Evolutionary conservation across 2,329 filamentous ascomycete genomes (phyloP), one percentile per base, ranked within the genome.

Genomic region (Colletotrichum tropicicola): DNA sequence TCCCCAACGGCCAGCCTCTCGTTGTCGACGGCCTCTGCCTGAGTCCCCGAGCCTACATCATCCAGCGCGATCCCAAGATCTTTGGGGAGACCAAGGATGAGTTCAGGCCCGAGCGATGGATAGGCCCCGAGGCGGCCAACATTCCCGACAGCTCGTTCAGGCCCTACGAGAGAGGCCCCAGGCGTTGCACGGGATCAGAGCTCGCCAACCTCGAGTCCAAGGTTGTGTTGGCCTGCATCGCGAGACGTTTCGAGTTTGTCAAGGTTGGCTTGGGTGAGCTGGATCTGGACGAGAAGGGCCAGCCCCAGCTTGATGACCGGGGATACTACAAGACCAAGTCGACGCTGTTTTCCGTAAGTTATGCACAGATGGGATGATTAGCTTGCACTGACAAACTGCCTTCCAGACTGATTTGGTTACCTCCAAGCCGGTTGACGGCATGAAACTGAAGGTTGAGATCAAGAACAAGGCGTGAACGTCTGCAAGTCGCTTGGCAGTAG

Each of bases 61-160:
- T 78, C 37, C 79, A 81, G 30, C 72, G 74, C 27, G 74, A 78
- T 61, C 63, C 57, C 28, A 65, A 21, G 6, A 72, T 75, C 25
- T 79, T 71, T 67, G 79, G 78, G 8, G 73, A 73, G 5, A 74
- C 70, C 25, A 76, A 68, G 9, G 69, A 76, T 32, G 72, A 73
- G 53, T 82, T 77, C 54, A 69, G 73, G 8, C 80, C 80, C 0
- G 80, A 82, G 68, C 71, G 80, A 6, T 82, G 79, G 78, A 43
- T 62, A n/a, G 59, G 59, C 3, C 35, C 45, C n/a, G 59, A 62
- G 21, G 59, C 44, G 2, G 53, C 35, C 19, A 62, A 62, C 30
- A 58, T 62, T 13, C 59, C 59, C 1, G 59, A 62, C 27, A 62
- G 59, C n/a, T 28, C 44, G 6, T 62, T 62, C 28, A 49, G 59